phyloP scores from a whole-genome alignment of 2,329 filamentous ascomycete genomes.

The Fusarium marasasianum region DNA sequence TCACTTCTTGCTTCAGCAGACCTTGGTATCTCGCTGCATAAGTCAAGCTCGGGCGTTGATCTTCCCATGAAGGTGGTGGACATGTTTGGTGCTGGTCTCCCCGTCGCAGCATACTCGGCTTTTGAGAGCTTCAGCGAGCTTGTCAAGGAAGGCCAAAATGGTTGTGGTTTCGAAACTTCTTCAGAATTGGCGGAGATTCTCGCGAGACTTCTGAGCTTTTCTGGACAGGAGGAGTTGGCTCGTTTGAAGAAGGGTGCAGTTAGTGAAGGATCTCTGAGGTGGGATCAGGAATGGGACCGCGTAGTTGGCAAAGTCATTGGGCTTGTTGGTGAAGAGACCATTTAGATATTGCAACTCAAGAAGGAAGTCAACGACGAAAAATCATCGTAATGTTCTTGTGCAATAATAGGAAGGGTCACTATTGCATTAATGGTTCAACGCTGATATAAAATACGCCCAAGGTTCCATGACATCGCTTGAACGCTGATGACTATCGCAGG shows the following conservation, averaged over 20 bases:
- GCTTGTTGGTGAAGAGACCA: slow-evolving; percentile 43
- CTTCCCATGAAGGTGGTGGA: slow-evolving; percentile 99
- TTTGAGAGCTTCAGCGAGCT: slow-evolving; percentile 93
- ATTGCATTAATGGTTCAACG: not conserved
- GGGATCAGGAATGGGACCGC: slow-evolving; percentile 93
- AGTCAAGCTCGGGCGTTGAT: slow-evolving; percentile 92
- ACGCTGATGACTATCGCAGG: slow-evolving; percentile 20
- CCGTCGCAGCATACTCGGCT: slow-evolving; percentile 84
- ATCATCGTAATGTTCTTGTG: not conserved
- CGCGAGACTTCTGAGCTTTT: slow-evolving; percentile 67
- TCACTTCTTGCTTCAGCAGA: slow-evolving; percentile 84
- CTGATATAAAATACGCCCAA: slow-evolving; percentile 27
- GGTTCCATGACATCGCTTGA: slow-evolving; percentile 33
- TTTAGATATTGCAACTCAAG: slow-evolving; percentile 1
- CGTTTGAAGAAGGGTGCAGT: slow-evolving; percentile 74
- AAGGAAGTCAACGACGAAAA: not conserved
- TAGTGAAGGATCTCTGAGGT: slow-evolving; percentile 78
- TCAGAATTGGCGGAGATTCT: slow-evolving; percentile 72
- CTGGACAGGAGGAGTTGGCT: slow-evolving; percentile 63
- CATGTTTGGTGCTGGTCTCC: slow-evolving; percentile 95
- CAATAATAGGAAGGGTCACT: slow-evolving; percentile 1
- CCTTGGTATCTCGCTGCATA: slow-evolving; percentile 90
- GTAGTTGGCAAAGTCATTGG: slow-evolving; percentile 79
- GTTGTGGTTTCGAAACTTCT: slow-evolving; percentile 81
- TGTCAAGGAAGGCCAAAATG: slow-evolving; percentile 88